Evolutionary conservation across 2,329 filamentous ascomycete genomes (phyloP), one percentile per base, ranked within the genome.

Genomic region (Colletotrichum shisoi): DNA sequence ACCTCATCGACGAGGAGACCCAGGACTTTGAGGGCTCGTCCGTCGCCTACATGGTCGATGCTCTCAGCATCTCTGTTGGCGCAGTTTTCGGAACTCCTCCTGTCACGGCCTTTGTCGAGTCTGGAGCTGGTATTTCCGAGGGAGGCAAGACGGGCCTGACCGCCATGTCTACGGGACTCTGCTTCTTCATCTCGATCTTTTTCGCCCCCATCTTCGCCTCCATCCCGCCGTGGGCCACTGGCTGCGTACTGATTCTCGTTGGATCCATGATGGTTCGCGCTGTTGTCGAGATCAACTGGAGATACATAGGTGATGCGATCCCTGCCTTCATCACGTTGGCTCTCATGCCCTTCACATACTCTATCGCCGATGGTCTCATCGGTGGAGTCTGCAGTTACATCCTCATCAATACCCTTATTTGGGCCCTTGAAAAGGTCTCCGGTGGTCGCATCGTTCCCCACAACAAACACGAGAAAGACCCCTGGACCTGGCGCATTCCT

Each of bases 131-230:
- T 72, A 96, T 96, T 70, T 91, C 91, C 0, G 93, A 96, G 78
- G 93, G 93, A 58, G 93, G 92, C 51, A 89, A 89, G 74, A 96
- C 93, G 0, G 93, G 93, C 17, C 79, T 96, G n/a, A 95, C 92
- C 0, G 88, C 92, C 53, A 91, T 94, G 77, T 82, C 87, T 17
- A 89, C 91, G 0, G 93, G 93, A 5, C 63, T 96, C 57, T 93
- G 90, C 79, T 96, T 96, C 82, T 90, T 96, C 80, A 87, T 96
- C 75, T 87, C 91, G 64, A 86, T 96, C 69, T 96, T 96, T 83
- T 96, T 96, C 75, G 92, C 93, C 0, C 93, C 93, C 0, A 94
- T 96, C 64, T 96, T 96, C 74, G 92, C 93, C 11, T 94, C 91
- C 0, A 95, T 96, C 65, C 93, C 93, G 4, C 89, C 92, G 0